Evolutionary conservation across 148 eudicot species (phyloP), one percentile per base, ranked within the genome.

Genomic region (Silene latifolia): DNA sequence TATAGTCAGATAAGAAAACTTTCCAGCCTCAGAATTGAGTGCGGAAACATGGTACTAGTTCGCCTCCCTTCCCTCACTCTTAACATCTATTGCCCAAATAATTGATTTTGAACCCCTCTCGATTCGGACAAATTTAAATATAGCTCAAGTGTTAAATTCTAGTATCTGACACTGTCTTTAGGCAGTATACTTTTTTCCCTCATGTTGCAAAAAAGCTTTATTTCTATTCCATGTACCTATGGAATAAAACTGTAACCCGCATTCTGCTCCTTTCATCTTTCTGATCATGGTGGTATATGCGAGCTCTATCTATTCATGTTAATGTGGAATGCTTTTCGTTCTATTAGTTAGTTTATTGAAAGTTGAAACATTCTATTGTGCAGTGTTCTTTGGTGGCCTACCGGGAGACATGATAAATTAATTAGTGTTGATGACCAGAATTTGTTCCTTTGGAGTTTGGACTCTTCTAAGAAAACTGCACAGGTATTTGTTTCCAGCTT

Each of bases 351-450:
- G 63, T 66, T 35, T 72, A 80, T 73, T 32, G 51, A 48, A 39
- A 51, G 12, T 67, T 32, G 35, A 32, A 32, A 32, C 35, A 44
- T 57, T 77, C 20, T 83, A 15, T 78, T 29, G 63, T 80, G 78
- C 89, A 94, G 99, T 80, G 89, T 89, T 63, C 88, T 95, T 14
- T 95, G 99, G 99, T 95, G 99, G 94, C 97, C 99, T 62, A 82
- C 91, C 39, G 99, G 96, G 80, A 92, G 88, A 75, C 87, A 90
- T 82, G 99, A 95, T 77, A 95, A 95, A 81, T 75, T 95, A 79
- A 83, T 95, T 70, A 89, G 94, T 74, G 81, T 95, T 77, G 99
- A 92, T 81, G 97, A 95, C 80, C 97, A 95, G 80, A 95, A 92
- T 83, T 83, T 95, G 77, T 75, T 83, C 73, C 73, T 95, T 32